Evolutionary conservation across 1,284 basidiomycete species (phyloP).

Genomic region (Xerocomus minutiporus): DNA sequence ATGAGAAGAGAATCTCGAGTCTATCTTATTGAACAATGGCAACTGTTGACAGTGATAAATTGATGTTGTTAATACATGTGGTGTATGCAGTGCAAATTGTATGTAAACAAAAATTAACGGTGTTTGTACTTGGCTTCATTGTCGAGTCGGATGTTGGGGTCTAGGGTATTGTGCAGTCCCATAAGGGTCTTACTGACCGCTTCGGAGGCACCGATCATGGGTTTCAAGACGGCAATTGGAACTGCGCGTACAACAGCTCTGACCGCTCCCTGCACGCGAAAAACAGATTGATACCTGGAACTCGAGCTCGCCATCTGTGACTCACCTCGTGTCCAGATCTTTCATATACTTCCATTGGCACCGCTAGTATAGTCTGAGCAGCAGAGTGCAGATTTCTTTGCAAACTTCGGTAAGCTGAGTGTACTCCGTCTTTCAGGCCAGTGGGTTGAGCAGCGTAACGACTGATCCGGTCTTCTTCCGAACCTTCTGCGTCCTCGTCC

Average conservation of each 20-base stretch:
- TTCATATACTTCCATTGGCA: constrained; percentile 99
- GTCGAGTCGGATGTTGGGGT: constrained; percentile 74
- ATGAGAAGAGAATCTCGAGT: not conserved
- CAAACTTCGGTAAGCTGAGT: constrained; percentile 84
- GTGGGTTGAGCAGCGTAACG: constrained; percentile 88
- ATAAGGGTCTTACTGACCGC: constrained; percentile 93
- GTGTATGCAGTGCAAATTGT: constrained; percentile 20
- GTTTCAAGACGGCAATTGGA: constrained; percentile 92
- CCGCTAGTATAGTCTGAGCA: constrained; percentile 96
- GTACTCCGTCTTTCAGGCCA: constrained; percentile 83
- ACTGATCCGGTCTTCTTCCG: constrained; percentile 61
- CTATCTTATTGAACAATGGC: not conserved
- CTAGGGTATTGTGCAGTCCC: constrained; percentile 86
- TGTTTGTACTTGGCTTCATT: constrained; percentile 88
- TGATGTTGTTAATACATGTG: constrained; percentile 12
- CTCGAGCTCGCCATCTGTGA: not conserved
- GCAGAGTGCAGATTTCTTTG: constrained; percentile 84
- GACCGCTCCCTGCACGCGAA: constrained; percentile 67
- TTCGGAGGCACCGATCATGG: constrained; percentile 95
- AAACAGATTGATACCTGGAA: not conserved
- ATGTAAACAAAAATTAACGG: constrained; percentile 36
- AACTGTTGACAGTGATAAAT: not conserved
- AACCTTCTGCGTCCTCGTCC: constrained; percentile 34
- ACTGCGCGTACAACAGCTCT: constrained; percentile 92
- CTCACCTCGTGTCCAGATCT: constrained; percentile 80